These are phyloP conservation scores for Onygena corvina DNA, from an alignment of 2,329 filamentous ascomycete species.

Conservation along the genomic window DNA sequence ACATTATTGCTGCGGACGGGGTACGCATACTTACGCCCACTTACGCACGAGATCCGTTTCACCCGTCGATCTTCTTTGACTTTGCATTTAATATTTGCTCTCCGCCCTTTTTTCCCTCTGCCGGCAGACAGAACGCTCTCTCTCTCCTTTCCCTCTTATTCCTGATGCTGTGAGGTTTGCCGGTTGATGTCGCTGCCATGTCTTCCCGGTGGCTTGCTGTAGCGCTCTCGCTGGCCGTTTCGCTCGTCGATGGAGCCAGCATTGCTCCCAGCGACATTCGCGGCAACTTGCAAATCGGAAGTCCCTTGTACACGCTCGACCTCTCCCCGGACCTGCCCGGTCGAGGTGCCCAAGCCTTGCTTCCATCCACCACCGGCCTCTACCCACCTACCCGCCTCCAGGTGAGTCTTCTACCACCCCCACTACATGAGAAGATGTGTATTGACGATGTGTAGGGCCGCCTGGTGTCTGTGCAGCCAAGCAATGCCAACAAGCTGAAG, in stretches of 20 bases:
- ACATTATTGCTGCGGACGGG: no score
- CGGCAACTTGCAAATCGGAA: constrained; percentile 2
- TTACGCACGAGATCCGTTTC: no score
- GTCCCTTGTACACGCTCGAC: not conserved
- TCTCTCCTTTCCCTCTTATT: no score
- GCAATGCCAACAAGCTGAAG: constrained; percentile 22
- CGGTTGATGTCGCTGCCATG: not conserved
- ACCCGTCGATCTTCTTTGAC: no score
- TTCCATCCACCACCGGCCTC: not conserved
- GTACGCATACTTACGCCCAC: no score
- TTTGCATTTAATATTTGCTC: no score
- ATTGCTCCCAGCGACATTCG: constrained; percentile 4
- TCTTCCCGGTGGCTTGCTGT: not conserved
- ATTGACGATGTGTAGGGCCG: constrained; percentile 15
- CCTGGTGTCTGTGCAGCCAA: constrained; percentile 21
- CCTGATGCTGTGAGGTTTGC: no score
- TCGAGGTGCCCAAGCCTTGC: not conserved
- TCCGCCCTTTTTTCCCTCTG: no score
- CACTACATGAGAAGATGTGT: not conserved
- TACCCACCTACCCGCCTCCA: not conserved
- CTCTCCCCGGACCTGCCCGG: not conserved
- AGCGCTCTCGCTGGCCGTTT: constrained; percentile 5
- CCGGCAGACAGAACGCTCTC: no score
- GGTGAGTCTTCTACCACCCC: not conserved
- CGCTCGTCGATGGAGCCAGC: constrained; percentile 2